A percentile compares a stretch with the other conserved stretches of the same genome.
Evolutionary conservation across 345 rosid genomes (phyloP).

Genomic region (Rubroshorea leprosula): DNA sequence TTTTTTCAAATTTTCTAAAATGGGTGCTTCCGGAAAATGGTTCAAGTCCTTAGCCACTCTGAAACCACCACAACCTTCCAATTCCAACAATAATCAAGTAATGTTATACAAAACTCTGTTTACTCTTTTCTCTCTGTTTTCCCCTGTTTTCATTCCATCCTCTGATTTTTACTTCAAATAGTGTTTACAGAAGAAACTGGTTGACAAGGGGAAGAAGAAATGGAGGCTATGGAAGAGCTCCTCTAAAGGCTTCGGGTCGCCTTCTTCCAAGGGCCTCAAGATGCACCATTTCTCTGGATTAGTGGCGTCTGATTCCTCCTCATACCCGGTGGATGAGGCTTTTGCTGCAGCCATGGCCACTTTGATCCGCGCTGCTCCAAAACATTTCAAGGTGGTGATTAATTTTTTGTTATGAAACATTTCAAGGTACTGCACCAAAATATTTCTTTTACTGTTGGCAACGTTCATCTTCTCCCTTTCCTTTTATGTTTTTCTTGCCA

Average conservation of each 20-base stretch:
- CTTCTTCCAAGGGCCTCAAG: conserved; percentile 37
- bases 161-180: background rate
- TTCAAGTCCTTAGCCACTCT: conserved; percentile 43
- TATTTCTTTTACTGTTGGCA: too few relatives aligned
- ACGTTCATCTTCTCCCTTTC: too few relatives aligned
- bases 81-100: conserved; percentile 43
- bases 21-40: conserved; percentile 79
- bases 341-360: conserved; percentile 67
- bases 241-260: conserved; percentile 45
- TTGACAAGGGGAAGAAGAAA: conserved; percentile 59
- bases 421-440: too few relatives aligned
- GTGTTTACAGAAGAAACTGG: conserved; percentile 32
- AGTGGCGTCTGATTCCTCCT: conserved; percentile 47
- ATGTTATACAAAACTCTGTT: background rate
- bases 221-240: conserved; percentile 86
- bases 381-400: conserved; percentile 54
- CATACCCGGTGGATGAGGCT: conserved; percentile 31
- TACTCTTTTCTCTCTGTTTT: too few relatives aligned
- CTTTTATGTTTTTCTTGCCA: too few relatives aligned
- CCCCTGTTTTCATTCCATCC: background rate
- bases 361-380: conserved; percentile 60
- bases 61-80: conserved; percentile 32
- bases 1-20: too few relatives aligned
- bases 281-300: conserved; percentile 39
- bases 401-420: too few relatives aligned